Percentiles rank a stretch among this genome's conserved stretches.
Conservation (phyloP, 1,284 basidiomycete species). For the Tranzscheliella williamsii region DNA sequence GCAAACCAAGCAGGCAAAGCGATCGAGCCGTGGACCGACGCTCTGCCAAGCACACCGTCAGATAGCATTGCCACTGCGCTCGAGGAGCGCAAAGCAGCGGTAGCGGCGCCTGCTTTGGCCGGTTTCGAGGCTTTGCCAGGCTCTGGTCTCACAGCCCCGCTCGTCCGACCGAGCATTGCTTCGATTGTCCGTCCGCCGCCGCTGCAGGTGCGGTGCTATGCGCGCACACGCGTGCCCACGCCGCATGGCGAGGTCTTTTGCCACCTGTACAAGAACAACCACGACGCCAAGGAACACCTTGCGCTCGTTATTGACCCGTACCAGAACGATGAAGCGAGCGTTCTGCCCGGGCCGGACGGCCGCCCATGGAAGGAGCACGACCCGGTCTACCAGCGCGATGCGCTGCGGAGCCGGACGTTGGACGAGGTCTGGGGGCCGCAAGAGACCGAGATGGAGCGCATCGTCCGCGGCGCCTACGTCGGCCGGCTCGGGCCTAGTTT, state of each 20-base stretch:
- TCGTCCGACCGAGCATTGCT: slow-evolving; percentile 26
- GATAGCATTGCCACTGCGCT: slow-evolving; percentile 17
- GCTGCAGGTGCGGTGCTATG: slow-evolving; percentile 77
- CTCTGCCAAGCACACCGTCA: background rate
- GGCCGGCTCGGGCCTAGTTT: slow-evolving; percentile 73
- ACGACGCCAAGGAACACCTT: slow-evolving; percentile 90
- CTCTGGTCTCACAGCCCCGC: slow-evolving; percentile 2
- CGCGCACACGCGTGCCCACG: slow-evolving; percentile 93
- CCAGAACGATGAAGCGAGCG: slow-evolving; percentile 43
- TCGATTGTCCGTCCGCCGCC: slow-evolving; percentile 48
- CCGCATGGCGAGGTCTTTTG: slow-evolving; percentile 91
- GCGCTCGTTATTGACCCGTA: slow-evolving; percentile 83
- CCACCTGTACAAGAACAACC: slow-evolving; percentile 87
- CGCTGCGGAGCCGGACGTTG: slow-evolving; percentile 78
- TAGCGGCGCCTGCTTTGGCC: slow-evolving; percentile 4
- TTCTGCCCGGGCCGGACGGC: slow-evolving; percentile 15
- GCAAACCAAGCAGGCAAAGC: slow-evolving; percentile 24
- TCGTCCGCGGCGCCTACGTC: slow-evolving; percentile 90
- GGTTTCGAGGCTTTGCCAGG: background rate
- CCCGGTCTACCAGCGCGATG: slow-evolving; percentile 20
- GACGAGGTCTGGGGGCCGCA: slow-evolving; percentile 82
- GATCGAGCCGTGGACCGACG: slow-evolving; percentile 1
- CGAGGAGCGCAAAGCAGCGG: slow-evolving; percentile 28
- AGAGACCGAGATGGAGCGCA: slow-evolving; percentile 91
- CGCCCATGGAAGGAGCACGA: slow-evolving; percentile 26